A percentile compares a stretch with the other conserved stretches of the same genome.
Conservation (phyloP, 352 stramenopile species). For the Pythium phragmiticola region DNA sequence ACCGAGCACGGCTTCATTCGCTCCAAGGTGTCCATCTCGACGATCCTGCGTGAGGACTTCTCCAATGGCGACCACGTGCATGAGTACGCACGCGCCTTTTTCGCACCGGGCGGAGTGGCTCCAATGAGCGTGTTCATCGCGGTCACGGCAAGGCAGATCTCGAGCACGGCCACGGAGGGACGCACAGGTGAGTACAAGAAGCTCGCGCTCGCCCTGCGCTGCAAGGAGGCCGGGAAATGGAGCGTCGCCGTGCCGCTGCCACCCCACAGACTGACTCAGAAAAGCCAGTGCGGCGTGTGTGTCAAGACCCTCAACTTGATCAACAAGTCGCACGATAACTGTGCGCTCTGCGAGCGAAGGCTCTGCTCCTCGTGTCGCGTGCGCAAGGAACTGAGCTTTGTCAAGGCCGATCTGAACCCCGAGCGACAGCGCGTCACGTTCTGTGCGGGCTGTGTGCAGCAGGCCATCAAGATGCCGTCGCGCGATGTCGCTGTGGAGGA, state of each 20-base stretch:
- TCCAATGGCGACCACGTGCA: constrained; percentile 31
- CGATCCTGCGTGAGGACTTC: constrained; percentile 35
- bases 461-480: constrained; percentile 16
- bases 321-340: constrained; percentile 14
- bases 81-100: constrained; percentile 37
- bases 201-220: constrained; percentile 11
- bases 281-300: constrained; percentile 6
- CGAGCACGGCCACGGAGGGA: constrained; percentile 1
- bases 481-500: constrained; percentile 11
- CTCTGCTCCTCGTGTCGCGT: constrained; percentile 18
- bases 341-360: constrained; percentile 10
- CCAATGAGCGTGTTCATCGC: constrained; percentile 24
- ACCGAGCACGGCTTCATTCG: constrained; percentile 24
- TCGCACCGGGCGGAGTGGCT: constrained; percentile 36
- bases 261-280: no score
- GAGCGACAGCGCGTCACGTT: constrained; percentile 12
- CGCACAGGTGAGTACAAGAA: constrained; percentile 13
- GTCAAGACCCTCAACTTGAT: constrained; percentile 10
- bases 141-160: neutral
- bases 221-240: neutral
- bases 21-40: constrained; percentile 38
- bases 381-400: constrained; percentile 15
- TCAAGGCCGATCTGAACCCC: constrained; percentile 7
- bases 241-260: constrained; percentile 6
- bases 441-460: constrained; percentile 16